A percentile compares a stretch with the other conserved stretches of the same genome.
Conservation (phyloP, 805 yeast species). For the Komagataella mondaviorum region DNA sequence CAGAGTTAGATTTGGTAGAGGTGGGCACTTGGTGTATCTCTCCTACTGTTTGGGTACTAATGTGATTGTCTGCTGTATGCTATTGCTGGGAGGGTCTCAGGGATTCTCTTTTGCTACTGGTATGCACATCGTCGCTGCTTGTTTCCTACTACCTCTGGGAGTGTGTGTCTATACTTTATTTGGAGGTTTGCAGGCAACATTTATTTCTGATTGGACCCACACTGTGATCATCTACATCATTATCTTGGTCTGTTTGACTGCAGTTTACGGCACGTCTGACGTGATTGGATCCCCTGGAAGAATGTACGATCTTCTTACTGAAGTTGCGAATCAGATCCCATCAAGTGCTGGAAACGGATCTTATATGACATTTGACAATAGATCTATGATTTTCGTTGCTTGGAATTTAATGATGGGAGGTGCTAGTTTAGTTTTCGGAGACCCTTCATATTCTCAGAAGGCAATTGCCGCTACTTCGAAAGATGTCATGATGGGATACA, state of each 20-base stretch:
- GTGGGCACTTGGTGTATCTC: constrained; percentile 20
- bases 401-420: constrained; percentile 10
- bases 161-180: constrained; percentile 33
- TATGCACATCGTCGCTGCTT: constrained; percentile 30
- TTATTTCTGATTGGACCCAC: constrained; percentile 37
- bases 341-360: constrained; percentile 8
- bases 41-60: constrained; percentile 24
- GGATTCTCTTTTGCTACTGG: constrained; percentile 26
- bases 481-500: constrained; percentile 16
- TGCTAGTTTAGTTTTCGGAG: constrained; percentile 15
- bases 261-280: constrained; percentile 14
- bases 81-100: constrained; percentile 30
- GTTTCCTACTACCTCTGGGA: constrained; percentile 29
- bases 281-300: constrained; percentile 19
- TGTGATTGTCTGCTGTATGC: constrained; percentile 21
- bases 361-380: constrained; percentile 18
- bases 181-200: constrained; percentile 39
- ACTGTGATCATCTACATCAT: constrained; percentile 29
- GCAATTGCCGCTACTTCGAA: constrained; percentile 16
- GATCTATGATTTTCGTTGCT: constrained; percentile 16
- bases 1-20: constrained; percentile 20
- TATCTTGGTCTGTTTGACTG: constrained; percentile 13
- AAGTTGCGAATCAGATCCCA: constrained; percentile 9
- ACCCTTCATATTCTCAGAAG: constrained; percentile 16
- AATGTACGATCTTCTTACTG: constrained; percentile 17